Conservation (phyloP, 768 basidiomycete genomes). For the Agrocybe praecox region DNA sequence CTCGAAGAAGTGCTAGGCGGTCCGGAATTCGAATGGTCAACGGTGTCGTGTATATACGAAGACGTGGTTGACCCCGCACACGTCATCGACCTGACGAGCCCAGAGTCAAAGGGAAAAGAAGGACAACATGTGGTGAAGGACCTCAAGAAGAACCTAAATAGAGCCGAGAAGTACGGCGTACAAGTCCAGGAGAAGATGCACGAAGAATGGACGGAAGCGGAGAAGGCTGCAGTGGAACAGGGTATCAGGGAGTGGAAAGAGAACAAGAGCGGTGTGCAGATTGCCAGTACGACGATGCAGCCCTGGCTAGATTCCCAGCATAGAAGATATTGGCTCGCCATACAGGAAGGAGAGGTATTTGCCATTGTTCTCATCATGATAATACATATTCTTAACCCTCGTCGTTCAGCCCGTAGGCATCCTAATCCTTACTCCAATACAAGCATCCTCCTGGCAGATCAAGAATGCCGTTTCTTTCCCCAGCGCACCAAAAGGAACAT, state of each 20-base stretch:
- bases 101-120: conserved; percentile 35
- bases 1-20: conserved; percentile 51
- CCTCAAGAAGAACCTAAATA: conserved; percentile 60
- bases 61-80: conserved; percentile 56
- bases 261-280: conserved; percentile 55
- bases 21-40: conserved; percentile 54
- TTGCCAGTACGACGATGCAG: conserved; percentile 51
- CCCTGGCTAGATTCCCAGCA: conserved; percentile 61
- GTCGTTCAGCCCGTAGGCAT: conserved; percentile 43
- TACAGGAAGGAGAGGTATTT: conserved; percentile 31
- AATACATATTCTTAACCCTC: neutral
- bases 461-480: conserved; percentile 61
- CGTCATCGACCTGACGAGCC: conserved; percentile 39
- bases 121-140: conserved; percentile 51
- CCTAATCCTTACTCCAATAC: conserved; percentile 52
- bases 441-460: conserved; percentile 48
- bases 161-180: conserved; percentile 58
- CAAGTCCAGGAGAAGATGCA: conserved; percentile 44
- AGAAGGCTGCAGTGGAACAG: conserved; percentile 48
- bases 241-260: conserved; percentile 61
- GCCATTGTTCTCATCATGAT: conserved; percentile 3
- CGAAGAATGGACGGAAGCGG: conserved; percentile 42
- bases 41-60: conserved; percentile 65
- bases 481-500: conserved; percentile 53
- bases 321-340: conserved; percentile 59